Evolutionary conservation across 306 rosid genomes (phyloP).

Genomic region (Vigna radiata): DNA sequence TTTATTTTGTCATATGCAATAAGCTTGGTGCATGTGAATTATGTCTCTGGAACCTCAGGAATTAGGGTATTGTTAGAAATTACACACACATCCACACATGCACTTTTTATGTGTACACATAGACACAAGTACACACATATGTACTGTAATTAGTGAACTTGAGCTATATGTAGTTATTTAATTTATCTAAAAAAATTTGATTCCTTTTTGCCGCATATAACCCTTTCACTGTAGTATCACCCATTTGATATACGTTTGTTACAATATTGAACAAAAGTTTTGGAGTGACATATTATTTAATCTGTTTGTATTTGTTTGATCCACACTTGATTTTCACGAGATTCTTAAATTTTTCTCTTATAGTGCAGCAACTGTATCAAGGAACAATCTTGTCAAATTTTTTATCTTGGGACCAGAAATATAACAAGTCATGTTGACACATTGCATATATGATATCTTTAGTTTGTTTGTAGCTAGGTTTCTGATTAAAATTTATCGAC

Average conservation of each 20-base stretch:
- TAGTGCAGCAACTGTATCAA: not conserved
- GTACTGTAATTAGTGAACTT: not conserved
- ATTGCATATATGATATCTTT: not conserved
- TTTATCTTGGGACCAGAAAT: not conserved
- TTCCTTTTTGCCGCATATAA: not conserved
- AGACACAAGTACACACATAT: not conserved
- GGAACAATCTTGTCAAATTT: not conserved
- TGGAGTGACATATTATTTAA: not conserved
- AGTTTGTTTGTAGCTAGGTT: not conserved
- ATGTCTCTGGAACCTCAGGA: not conserved
- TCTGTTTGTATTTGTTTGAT: too few species aligned
- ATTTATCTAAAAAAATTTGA: not conserved
- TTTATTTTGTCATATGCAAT: not conserved
- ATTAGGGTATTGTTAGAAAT: not conserved
- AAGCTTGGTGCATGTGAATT: not conserved
- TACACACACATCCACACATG: not conserved
- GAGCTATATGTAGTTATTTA: not conserved
- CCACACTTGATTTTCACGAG: not conserved
- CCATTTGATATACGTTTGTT: not conserved
- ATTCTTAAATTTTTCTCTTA: not conserved
- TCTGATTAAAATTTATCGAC: not conserved
- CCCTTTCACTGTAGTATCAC: not conserved
- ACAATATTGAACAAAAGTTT: not conserved
- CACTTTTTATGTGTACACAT: too few species aligned
- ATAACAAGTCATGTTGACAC: not conserved